Evolutionary conservation across 106 monocot genomes (phyloP), one percentile per base, ranked within the genome.

Genomic region (Hemerocallis citrina): DNA sequence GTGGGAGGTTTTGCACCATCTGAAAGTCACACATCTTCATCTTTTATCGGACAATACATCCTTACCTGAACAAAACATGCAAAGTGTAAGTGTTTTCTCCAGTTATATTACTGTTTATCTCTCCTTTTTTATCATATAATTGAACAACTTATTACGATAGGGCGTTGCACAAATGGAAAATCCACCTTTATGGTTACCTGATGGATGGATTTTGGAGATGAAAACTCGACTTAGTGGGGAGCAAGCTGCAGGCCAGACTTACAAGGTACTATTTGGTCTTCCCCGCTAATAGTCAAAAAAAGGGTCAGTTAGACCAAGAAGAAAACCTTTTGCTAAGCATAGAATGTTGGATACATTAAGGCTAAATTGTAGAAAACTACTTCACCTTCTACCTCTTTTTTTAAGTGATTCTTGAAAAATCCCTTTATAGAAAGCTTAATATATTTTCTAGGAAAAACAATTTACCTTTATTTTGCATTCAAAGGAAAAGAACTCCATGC

Each of bases 141-240:
- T 36, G n/a, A 15, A 6, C 54, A 54, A 14, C 13, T 5, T 54
- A 17, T n/a, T n/a, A 54, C 32, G 16, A 6, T 59, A 62, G 66
- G 21, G 21, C 51, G 47, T 36, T 14, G 32, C 9, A 32, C 30
- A 55, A 58, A 52, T 25, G 11, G 20, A 39, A 49, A 28, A 62
- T 62, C 56, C 62, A 23, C 61, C 34, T 34, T 34, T 31, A 36
- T 77, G 77, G 77, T 61, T 70, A 58, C 76, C 76, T 20, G 14
- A 28, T 54, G 72, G 72, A 55, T 77, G 77, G 77, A 54, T 72
- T 27, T 13, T 72, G 62, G 72, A 72, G 50, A 56, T 72, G 23
- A 77, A 50, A 68, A 19, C n/a, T 55, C 61, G 30, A 60, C n/a
- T 12, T 7, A 62, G 55, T 55, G 62, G 62, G 4, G 28, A n/a